phyloP scores from a whole-genome alignment of 2,329 filamentous ascomycete genomes.

The Didymella pinodella region DNA sequence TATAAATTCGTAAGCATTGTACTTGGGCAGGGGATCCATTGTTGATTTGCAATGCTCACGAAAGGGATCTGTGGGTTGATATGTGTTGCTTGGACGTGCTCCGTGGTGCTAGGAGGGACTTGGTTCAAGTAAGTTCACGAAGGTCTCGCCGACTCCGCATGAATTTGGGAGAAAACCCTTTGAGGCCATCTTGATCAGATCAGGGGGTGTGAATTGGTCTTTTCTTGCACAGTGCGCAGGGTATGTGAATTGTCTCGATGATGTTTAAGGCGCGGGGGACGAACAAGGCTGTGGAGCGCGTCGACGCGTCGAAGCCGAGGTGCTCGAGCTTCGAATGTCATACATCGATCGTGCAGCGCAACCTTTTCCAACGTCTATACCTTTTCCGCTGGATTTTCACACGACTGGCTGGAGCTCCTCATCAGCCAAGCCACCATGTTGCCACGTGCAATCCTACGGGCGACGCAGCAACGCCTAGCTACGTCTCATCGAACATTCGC shows the following conservation, averaged over 20 bases:
- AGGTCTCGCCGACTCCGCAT: background rate
- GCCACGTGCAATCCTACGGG: conserved; percentile 14
- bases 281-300: conserved; percentile 15
- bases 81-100: background rate
- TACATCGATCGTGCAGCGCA: background rate
- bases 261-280: conserved; percentile 24
- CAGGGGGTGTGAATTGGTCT: background rate
- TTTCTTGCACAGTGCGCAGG: background rate
- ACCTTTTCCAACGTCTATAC: background rate
- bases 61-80: background rate
- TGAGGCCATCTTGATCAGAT: background rate
- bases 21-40: conserved; percentile 27
- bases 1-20: conserved; percentile 26
- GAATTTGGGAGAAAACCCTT: background rate
- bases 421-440: conserved; percentile 21
- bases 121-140: background rate
- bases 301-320: conserved; percentile 21
- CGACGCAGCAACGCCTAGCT: conserved; percentile 6
- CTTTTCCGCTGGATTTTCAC: background rate
- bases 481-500: conserved; percentile 18
- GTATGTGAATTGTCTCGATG: conserved; percentile 7
- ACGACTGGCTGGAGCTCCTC: background rate
- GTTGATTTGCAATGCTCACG: no score
- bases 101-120: background rate
- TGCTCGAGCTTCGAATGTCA: conserved; percentile 14